These are phyloP conservation scores for Endocalyx cinctus DNA, from an alignment of 2,329 filamentous ascomycete genomes.

Conservation along the genomic window DNA sequence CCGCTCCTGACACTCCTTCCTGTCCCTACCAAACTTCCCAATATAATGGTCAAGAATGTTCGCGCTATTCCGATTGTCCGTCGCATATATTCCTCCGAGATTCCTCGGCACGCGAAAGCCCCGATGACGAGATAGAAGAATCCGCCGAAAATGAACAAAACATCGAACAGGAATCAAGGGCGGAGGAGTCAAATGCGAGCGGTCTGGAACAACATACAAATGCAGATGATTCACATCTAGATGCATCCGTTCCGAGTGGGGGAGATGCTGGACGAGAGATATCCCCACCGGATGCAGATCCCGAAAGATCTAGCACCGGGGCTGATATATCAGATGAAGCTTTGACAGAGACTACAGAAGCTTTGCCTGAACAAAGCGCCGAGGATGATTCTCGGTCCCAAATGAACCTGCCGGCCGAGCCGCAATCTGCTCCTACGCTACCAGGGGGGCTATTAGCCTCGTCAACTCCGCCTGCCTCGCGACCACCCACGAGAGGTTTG, in stretches of 20 bases:
- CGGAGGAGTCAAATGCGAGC: too few relatives aligned
- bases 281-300: not conserved
- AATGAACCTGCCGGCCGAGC: too few relatives aligned
- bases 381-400: too few relatives aligned
- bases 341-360: constrained; percentile 8
- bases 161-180: too few relatives aligned
- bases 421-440: not conserved
- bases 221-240: too few relatives aligned
- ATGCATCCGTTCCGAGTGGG: too few relatives aligned
- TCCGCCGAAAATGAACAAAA: not conserved
- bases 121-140: constrained; percentile 2
- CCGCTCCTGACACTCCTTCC: constrained; percentile 13
- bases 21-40: constrained; percentile 36
- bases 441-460: not conserved
- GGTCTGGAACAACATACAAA: too few relatives aligned
- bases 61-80: constrained; percentile 45
- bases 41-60: constrained; percentile 40
- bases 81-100: constrained; percentile 40
- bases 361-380: constrained; percentile 1
- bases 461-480: constrained; percentile 1
- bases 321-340: constrained; percentile 12
- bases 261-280: too few relatives aligned
- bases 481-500: constrained; percentile 7
- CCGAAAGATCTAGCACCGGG: constrained; percentile 4
- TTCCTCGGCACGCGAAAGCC: constrained; percentile 10